Evolutionary conservation across 345 rosid species (phyloP), one percentile per base, ranked within the genome.

Genomic region (Bretschneidera sinensis): DNA sequence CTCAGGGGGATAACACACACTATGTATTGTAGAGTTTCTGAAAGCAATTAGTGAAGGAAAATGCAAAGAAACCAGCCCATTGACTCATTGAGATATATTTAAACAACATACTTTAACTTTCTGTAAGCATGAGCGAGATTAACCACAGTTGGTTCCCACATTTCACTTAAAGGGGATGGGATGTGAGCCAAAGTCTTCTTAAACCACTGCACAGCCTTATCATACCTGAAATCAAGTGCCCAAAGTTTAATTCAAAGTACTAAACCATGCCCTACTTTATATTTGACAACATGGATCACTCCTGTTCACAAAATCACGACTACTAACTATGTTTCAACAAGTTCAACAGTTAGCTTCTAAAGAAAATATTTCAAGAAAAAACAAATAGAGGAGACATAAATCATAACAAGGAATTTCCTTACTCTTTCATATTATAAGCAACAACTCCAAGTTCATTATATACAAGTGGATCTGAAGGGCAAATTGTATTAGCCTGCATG

Each of bases 381-480:
- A 5, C 15, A 39, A 14, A 48, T 48, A 48, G 4, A 33, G n/a
- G n/a, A n/a, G n/a, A n/a, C n/a, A n/a, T n/a, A n/a, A n/a, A n/a
- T n/a, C 17, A 24, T 52, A 24, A 56, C 61, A 21, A 57, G 24
- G 22, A 64, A 61, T 39, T 35, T 74, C 63, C 95, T 70, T 82
- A 91, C 97, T 94, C 97, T 70, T 91, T 85, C 97, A 88, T 83
- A 66, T 86, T 79, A 77, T 83, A 94, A 57, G 99, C 89, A 76
- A 94, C 99, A 76, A 94, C 96, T 48, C 97, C 99, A 9, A 91
- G 90, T 79, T 94, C 99, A 66, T 91, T 94, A 71, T 83, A 88
- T 28, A 94, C 92, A 69, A 90, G 88, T 55, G 99, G 99, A 76
- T 94, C 97, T 21, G 92, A 86, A 57, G 92, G 83, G 65, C 96